Percentiles rank a stretch among this genome's conserved stretches.
These are phyloP conservation scores for Phyllostachys edulis DNA, from an alignment of 176 grass and related monocot genomes.

Conservation along the genomic window DNA sequence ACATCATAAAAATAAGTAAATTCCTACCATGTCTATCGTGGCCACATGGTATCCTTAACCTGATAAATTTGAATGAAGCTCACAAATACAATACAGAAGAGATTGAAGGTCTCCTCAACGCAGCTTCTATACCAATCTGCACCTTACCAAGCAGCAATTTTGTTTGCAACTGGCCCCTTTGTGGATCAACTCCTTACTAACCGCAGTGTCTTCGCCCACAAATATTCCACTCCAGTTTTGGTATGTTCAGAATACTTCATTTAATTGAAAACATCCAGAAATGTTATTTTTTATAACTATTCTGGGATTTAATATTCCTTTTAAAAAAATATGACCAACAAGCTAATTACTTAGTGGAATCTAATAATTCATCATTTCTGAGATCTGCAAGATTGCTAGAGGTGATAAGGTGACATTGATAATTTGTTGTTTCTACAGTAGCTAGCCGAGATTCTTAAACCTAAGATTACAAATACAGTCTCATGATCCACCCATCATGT, in stretches of 20 bases:
- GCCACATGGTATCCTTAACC: slow-evolving; percentile 60
- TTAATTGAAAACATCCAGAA: slow-evolving; percentile 27
- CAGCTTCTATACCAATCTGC: slow-evolving; percentile 95
- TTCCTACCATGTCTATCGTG: background rate
- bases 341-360: slow-evolving; percentile 36
- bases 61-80: slow-evolving; percentile 54
- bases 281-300: slow-evolving; percentile 6
- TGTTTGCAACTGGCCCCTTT: slow-evolving; percentile 92
- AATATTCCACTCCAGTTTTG: slow-evolving; percentile 76
- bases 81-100: slow-evolving; percentile 99
- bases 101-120: slow-evolving; percentile 91
- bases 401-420: background rate
- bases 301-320: background rate
- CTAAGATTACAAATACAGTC: background rate
- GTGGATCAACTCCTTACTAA: slow-evolving; percentile 84
- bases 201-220: slow-evolving; percentile 78
- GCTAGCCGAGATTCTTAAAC: background rate
- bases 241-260: slow-evolving; percentile 49
- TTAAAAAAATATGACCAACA: background rate
- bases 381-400: background rate
- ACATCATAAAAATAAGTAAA: background rate
- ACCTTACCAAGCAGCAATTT: slow-evolving; percentile 84
- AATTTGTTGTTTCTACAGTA: background rate
- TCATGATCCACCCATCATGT: background rate
- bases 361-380: background rate